Percentiles rank a stretch among this genome's conserved stretches.
Evolutionary conservation across 2,329 filamentous ascomycete species (phyloP).

Genomic region (Ceratocystis diversiconidia): DNA sequence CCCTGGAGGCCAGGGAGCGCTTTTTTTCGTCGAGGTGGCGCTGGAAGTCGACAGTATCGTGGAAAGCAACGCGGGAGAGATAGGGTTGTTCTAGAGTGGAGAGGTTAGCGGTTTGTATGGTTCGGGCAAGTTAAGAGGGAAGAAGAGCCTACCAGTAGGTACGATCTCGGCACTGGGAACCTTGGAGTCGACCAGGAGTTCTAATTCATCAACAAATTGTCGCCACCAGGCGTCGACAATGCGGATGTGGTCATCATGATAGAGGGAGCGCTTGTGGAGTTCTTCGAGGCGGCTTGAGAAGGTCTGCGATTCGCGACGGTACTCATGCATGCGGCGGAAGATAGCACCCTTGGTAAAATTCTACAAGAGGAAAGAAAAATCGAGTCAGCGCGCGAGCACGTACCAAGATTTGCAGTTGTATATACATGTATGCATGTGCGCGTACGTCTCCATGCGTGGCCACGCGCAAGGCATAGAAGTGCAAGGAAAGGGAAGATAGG

Average conservation of each 20-base stretch:
- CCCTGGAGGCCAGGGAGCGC: constrained; percentile 58
- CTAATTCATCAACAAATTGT: constrained; percentile 33
- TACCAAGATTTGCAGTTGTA: neutral
- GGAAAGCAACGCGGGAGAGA: constrained; percentile 45
- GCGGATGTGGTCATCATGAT: constrained; percentile 87
- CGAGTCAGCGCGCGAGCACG: constrained; percentile 23
- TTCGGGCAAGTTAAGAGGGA: constrained; percentile 19
- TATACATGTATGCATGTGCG: too few relatives aligned
- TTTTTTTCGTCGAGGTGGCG: constrained; percentile 65
- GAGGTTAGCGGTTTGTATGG: neutral
- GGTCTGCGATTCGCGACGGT: constrained; percentile 76
- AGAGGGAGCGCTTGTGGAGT: constrained; percentile 58
- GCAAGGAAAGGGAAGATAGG: neutral
- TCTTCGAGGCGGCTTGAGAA: constrained; percentile 71
- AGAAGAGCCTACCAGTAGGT: constrained; percentile 22
- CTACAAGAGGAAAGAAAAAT: constrained; percentile 32
- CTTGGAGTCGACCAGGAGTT: constrained; percentile 10
- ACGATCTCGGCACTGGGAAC: constrained; percentile 1
- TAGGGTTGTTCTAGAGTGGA: constrained; percentile 36
- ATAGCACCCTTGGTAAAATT: constrained; percentile 93
- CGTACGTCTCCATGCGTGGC: too few relatives aligned
- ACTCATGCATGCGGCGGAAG: constrained; percentile 93
- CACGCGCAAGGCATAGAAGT: too few relatives aligned
- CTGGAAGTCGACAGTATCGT: constrained; percentile 58
- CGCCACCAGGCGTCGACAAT: constrained; percentile 87